Percentiles rank a stretch among this genome's conserved stretches.
Conservation (phyloP, 2,329 filamentous ascomycete genomes). For the Botrytis fragariae region DNA sequence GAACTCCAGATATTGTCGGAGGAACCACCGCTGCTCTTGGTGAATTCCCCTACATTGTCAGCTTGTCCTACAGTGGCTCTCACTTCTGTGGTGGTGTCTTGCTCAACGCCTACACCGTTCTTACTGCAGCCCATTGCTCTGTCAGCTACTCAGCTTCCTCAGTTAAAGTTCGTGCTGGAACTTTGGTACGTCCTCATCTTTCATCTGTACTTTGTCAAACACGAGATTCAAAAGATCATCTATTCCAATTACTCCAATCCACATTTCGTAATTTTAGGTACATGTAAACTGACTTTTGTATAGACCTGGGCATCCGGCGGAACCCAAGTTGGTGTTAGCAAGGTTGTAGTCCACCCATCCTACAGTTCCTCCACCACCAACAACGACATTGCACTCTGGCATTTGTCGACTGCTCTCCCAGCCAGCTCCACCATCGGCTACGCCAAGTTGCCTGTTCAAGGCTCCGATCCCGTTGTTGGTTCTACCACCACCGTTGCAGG, state of each 20-base stretch:
- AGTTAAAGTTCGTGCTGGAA: conserved; percentile 30
- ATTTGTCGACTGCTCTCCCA: conserved; percentile 25
- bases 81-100: conserved; percentile 30
- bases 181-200: conserved; percentile 24
- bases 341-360: conserved; percentile 25
- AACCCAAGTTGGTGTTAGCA: conserved; percentile 21
- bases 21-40: conserved; percentile 25
- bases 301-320: conserved; percentile 28
- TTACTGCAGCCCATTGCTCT: conserved; percentile 32
- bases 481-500: conserved; percentile 20
- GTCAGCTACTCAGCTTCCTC: conserved; percentile 17
- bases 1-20: conserved; percentile 19
- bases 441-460: conserved; percentile 24
- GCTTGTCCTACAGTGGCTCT: conserved; percentile 20
- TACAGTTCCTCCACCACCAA: conserved; percentile 22
- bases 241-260: too few relatives aligned
- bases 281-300: conserved; percentile 7
- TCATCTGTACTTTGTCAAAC: neutral
- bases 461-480: conserved; percentile 25
- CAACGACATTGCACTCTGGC: conserved; percentile 29
- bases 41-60: conserved; percentile 31
- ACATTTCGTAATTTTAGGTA: neutral
- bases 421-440: conserved; percentile 26
- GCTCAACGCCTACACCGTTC: conserved; percentile 29
- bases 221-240: neutral